Evolutionary conservation across 2,329 filamentous ascomycete species (phyloP).

Genomic region (Pseudocercospora macadamiae): DNA sequence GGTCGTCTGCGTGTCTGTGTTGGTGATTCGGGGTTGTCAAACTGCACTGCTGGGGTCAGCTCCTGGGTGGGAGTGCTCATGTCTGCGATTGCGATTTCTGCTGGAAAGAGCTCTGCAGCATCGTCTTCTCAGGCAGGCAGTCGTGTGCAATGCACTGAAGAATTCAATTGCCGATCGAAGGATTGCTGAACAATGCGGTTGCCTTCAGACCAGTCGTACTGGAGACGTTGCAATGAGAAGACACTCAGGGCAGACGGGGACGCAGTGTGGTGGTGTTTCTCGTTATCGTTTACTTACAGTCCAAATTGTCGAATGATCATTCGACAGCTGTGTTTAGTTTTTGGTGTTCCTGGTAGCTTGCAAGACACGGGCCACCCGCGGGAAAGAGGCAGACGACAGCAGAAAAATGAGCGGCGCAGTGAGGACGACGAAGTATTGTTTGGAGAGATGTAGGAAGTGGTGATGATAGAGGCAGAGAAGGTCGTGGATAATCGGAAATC

Average conservation of each 20-base stretch:
- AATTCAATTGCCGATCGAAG: no score
- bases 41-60: slow-evolving; percentile 28
- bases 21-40: slow-evolving; percentile 21
- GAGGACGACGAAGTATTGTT: not conserved
- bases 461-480: not conserved
- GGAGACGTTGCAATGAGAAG: not conserved
- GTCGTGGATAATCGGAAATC: not conserved
- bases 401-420: not conserved
- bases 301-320: not conserved
- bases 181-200: no score
- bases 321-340: slow-evolving; percentile 3
- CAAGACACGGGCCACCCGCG: slow-evolving; percentile 3
- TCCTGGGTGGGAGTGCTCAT: slow-evolving; percentile 30
- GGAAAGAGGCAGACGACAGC: not conserved
- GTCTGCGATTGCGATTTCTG: slow-evolving; percentile 6
- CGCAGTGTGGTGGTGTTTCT: not conserved
- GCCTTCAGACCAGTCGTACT: not conserved
- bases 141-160: not conserved
- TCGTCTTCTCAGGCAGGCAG: slow-evolving; percentile 8
- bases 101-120: slow-evolving; percentile 5
- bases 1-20: slow-evolving; percentile 17
- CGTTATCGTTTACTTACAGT: slow-evolving; percentile 4
- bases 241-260: not conserved
- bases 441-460: not conserved
- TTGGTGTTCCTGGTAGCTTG: slow-evolving; percentile 4